Evolutionary conservation across 2,329 filamentous ascomycete genomes (phyloP), one percentile per base, ranked within the genome.

Genomic region (Phaeosphaeria sp.): DNA sequence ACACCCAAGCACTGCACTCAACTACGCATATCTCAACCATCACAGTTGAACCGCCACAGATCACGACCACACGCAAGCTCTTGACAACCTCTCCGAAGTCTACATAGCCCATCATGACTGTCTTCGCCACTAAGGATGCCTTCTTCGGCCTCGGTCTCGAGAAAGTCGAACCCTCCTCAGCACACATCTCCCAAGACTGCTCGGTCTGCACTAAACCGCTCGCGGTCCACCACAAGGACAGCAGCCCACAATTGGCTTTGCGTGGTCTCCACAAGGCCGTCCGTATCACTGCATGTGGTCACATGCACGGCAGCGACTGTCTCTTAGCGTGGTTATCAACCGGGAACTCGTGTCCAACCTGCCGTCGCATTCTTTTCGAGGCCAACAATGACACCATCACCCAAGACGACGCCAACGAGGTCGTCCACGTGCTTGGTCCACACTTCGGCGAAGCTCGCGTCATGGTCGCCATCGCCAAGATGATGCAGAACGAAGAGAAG

Each of bases 261-360:
- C 55, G 11, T 46, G 49, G 17, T 47, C 52, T 47, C 21, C 67
- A 69, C 21, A 1, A 30, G 13, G 63, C 65, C 5, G 54, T 69
- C 3, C 63, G 63, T 18, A 63, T 70, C 52, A 46, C 20, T 18
- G 27, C 52, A 13, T 70, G 67, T 42, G 53, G 58, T 27, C 67
- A 71, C 49, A 23, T 67, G 18, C 27, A 69, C 17, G 66, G 68
- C 27, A 11, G 53, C 30, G 57, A 63, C 6, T 71, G 66, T 56
- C 57, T 69, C 4, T 10, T 23, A 17, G 56, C 56, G 2, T 71
- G 66, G 66, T 59, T 71, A 13, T 56, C 63, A 1, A 50, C 56
- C 3, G 55, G 68, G 17, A 58, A 65, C 50, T 55, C 59, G 2
- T 71, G 66, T n/a, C 65, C 65, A 10, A 60, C 46, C 18, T 71